Conservation (phyloP, 2,329 filamentous ascomycete genomes). For the Colletotrichum spaethianum region DNA sequence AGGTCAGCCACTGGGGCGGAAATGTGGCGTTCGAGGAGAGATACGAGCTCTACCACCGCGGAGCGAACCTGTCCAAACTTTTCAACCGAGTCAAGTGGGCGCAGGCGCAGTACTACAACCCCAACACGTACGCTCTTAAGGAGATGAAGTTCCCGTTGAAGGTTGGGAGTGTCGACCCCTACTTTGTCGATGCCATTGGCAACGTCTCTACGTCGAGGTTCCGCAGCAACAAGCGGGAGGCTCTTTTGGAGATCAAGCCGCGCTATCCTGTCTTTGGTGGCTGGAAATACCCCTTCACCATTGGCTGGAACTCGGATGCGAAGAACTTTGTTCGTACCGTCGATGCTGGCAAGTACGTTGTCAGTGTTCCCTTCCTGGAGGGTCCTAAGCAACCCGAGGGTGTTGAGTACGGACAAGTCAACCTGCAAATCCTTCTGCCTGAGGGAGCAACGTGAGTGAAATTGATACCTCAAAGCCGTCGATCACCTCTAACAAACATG, state of each 20-base stretch:
- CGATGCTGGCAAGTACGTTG: slow-evolving; percentile 75
- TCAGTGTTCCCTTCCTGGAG: slow-evolving; percentile 94
- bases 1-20: slow-evolving; percentile 98
- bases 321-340: slow-evolving; percentile 80
- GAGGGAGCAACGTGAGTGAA: slow-evolving; percentile 86
- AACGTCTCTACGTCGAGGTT: slow-evolving; percentile 97
- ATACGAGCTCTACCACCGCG: slow-evolving; percentile 89
- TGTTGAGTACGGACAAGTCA: slow-evolving; percentile 85
- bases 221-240: slow-evolving; percentile 81
- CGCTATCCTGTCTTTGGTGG: slow-evolving; percentile 97
- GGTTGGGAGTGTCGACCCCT: slow-evolving; percentile 85
- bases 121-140: slow-evolving; percentile 83
- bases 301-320: slow-evolving; percentile 94
- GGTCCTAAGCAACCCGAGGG: slow-evolving; percentile 90
- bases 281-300: slow-evolving; percentile 98
- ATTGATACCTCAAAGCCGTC: background rate
- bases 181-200: slow-evolving; percentile 96
- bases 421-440: slow-evolving; percentile 87
- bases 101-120: slow-evolving; percentile 80
- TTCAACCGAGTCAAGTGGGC: slow-evolving; percentile 86
- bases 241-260: slow-evolving; percentile 90
- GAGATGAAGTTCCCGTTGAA: slow-evolving; percentile 85
- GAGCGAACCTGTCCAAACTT: slow-evolving; percentile 80
- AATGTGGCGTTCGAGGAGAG: slow-evolving; percentile 96
- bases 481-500: slow-evolving; percentile 55